Evolutionary conservation across 1,139 yeast genomes (phyloP), one percentile per base, ranked within the genome.

Genomic region (Diutina rugosa): DNA sequence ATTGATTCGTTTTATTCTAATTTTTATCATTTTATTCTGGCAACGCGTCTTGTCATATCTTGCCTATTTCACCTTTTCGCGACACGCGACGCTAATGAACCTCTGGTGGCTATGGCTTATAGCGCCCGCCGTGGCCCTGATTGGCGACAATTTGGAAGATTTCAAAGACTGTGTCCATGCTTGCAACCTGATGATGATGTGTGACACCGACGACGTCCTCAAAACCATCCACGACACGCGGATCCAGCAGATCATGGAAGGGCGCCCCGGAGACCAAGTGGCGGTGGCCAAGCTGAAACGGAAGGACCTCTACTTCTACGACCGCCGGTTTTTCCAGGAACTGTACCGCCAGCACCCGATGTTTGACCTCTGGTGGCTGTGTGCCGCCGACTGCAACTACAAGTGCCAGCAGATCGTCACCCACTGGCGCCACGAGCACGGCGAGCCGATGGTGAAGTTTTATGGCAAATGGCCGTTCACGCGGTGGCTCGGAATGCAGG

Each of bases 391-490:
- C 58, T 76, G 80, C 62, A 66, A 68, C 57, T 76, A 76, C 61
- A 70, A 73, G 57, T 76, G 80, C 60, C 76, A 69, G 59, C 79
- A 73, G 59, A 59, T 68, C 12, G 62, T 75, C 44, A 72, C 77
- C 4, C 62, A 66, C 41, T 60, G 60, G 32, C 61, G 77, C 44
- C 56, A 59, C 26, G 32, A 35, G 7, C 51, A 57, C 0, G 67
- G 67, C 2, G 59, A 62, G 14, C 67, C 67, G 2, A 64, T 72
- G 64, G 77, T 75, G 12, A 77, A 76, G 58, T 76, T 74, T 59
- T 67, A 69, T 57, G 80, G 80, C 8, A 76, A 76, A 60, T 76
- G 80, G 80, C 80, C 80, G 3, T 76, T 76, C 59, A 58, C 57
- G 10, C 63, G 78, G 52, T 62, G 74, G 2, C 63, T 69, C 21